Evolutionary conservation across 192 early-diverging fungal genomes (phyloP), one percentile per base, ranked within the genome.

Genomic region (Spizellomyces sp.): DNA sequence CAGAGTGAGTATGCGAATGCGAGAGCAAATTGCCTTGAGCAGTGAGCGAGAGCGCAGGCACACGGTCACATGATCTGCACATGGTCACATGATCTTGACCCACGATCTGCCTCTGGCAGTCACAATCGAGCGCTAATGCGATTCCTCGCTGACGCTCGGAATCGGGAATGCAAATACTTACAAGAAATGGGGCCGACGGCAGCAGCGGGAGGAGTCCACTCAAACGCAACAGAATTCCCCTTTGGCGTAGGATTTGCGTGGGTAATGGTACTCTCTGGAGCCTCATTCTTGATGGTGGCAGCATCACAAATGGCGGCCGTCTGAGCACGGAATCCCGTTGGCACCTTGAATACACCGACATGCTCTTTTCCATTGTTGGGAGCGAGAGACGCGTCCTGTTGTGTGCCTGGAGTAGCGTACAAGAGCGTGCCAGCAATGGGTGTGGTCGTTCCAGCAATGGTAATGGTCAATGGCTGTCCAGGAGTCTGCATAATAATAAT

Each of bases 261-360:
- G 0, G 79, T 80, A 61, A 80, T 68, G 46, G 79, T 80, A 45
- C 54, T 43, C 44, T 75, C 74, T 9, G 66, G 70, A 19, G 64
- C 64, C 2, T 78, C 73, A n/a, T 80, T 69, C 10, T 21, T 5
- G 62, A 77, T 66, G 8, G 54, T 64, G 52, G 64, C 68, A 12
- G 64, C 73, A 21, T 43, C 44, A 64, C 79, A 80, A 27, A 68
- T 47, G 43, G 55, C 54, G 14, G 75, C 75, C 5, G 71, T 80
- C 59, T 80, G 79, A 8, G 72, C 79, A 48, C 79, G 75, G 66
- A 80, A 68, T 15, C 72, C 72, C 9, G 48, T 9, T 14, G 78
- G 69, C 0, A 68, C 70, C 43, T 77, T 60, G 50, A 77, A 77
- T 48, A 44, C 48, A 56, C 70, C 70, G 62, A 72, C 62, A 52